Conservation (phyloP, 192 early-diverging fungal species). For the Geosiphon pyriformis region DNA sequence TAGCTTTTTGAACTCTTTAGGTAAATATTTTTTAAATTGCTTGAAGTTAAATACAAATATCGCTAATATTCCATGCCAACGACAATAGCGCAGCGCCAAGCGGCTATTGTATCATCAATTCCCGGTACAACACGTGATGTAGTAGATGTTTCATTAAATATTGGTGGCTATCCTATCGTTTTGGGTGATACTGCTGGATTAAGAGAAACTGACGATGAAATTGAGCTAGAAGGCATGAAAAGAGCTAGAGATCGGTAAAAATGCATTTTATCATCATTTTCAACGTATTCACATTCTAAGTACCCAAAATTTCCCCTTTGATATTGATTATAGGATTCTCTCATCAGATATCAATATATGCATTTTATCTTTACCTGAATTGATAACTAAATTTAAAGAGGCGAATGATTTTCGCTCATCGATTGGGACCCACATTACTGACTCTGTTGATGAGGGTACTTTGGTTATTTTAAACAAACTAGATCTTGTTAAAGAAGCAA, state of each 20-base stretch:
- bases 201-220: conserved; percentile 48
- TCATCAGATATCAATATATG: conserved; percentile 64
- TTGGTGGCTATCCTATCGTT: conserved; percentile 74
- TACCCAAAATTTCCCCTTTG: not conserved
- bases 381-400: conserved; percentile 8
- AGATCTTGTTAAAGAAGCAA: conserved; percentile 31
- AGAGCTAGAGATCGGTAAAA: conserved; percentile 50
- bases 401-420: not conserved
- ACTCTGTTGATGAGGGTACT: conserved; percentile 47
- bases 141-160: conserved; percentile 64
- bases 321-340: conserved; percentile 27
- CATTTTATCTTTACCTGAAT: conserved; percentile 43
- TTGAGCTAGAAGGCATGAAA: conserved; percentile 66
- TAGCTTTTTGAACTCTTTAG: conserved; percentile 60
- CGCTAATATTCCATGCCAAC: no score
- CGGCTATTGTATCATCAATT: conserved; percentile 68
- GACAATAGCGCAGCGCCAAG: conserved; percentile 57
- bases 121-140: conserved; percentile 77
- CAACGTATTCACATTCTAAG: not conserved
- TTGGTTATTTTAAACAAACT: conserved; percentile 63
- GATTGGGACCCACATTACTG: conserved; percentile 32
- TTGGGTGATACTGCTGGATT: conserved; percentile 70
- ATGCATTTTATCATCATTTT: not conserved
- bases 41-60: no score
- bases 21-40: conserved; percentile 33